Evolutionary conservation across 2,329 filamentous ascomycete species (phyloP).

Genomic region (Penicillium brasilianum): DNA sequence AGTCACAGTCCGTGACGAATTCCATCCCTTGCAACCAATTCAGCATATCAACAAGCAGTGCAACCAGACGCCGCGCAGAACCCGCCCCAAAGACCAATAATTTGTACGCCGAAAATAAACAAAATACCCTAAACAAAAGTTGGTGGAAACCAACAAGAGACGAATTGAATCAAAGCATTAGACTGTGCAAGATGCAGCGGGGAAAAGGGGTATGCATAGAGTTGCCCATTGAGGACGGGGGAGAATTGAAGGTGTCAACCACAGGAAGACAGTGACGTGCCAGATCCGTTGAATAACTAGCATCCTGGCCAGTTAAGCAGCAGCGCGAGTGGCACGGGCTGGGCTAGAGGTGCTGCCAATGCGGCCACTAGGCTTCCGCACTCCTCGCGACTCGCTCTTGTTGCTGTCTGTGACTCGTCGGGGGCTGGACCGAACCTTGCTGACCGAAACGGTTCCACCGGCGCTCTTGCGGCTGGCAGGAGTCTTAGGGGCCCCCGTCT

Average conservation of each 20-base stretch:
- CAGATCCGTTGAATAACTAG: slow-evolving; percentile 10
- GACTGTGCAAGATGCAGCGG: slow-evolving; percentile 28
- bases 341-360: slow-evolving; percentile 49
- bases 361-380: slow-evolving; percentile 54
- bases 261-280: slow-evolving; percentile 14
- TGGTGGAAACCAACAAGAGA: slow-evolving; percentile 15
- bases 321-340: slow-evolving; percentile 29
- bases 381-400: slow-evolving; percentile 45
- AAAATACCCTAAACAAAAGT: slow-evolving; percentile 20
- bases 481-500: slow-evolving; percentile 52
- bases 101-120: slow-evolving; percentile 30
- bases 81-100: slow-evolving; percentile 30
- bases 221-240: slow-evolving; percentile 23
- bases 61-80: slow-evolving; percentile 36
- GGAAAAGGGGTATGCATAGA: slow-evolving; percentile 30
- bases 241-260: slow-evolving; percentile 28
- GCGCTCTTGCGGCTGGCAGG: slow-evolving; percentile 62
- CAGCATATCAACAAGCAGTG: slow-evolving; percentile 21
- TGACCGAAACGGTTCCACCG: slow-evolving; percentile 57
- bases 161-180: slow-evolving; percentile 22
- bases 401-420: slow-evolving; percentile 45
- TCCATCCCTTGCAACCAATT: slow-evolving; percentile 28
- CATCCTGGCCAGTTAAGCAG: slow-evolving; percentile 26
- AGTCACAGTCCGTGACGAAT: slow-evolving; percentile 20
- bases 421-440: slow-evolving; percentile 68